phyloP scores from a whole-genome alignment of 768 basidiomycete species.

The Hygrocybe punicea region DNA sequence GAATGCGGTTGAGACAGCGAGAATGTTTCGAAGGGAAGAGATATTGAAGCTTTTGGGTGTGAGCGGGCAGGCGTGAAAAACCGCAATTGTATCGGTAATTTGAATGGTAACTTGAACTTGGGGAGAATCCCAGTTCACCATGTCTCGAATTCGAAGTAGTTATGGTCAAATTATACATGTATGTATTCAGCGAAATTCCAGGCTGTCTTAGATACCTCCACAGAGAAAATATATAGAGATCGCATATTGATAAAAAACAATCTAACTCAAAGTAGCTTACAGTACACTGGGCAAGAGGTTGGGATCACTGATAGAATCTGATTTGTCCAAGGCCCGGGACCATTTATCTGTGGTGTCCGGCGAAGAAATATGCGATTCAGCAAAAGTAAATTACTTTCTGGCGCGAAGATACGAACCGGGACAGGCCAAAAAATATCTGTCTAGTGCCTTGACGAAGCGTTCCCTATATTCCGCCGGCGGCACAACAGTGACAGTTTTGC shows the following conservation, averaged over 20 bases:
- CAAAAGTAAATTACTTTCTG: no score
- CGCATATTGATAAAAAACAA: no score
- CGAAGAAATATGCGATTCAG: no score
- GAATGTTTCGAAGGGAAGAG: conserved; percentile 62
- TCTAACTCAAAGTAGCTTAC: conserved; percentile 13
- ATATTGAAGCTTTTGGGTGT: conserved; percentile 55
- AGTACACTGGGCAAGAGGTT: conserved; percentile 44
- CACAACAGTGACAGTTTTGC: conserved; percentile 75
- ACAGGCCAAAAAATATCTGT: conserved; percentile 73
- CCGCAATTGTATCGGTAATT: no score
- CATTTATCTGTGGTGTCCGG: conserved; percentile 42
- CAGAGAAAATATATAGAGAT: no score
- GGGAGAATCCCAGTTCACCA: no score
- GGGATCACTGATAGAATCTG: conserved; percentile 38
- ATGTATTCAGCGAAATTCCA: no score
- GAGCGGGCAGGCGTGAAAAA: no score
- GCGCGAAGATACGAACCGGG: conserved; percentile 51
- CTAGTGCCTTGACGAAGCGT: conserved; percentile 67
- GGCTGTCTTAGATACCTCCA: no score
- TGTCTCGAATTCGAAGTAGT: no score
- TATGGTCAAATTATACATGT: no score
- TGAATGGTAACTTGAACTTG: no score
- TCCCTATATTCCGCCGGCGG: conserved; percentile 79
- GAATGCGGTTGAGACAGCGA: conserved; percentile 63
- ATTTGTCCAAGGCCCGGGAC: conserved; percentile 45